Percentiles rank a stretch among this genome's conserved stretches.
These are phyloP conservation scores for Protomyces pachydermus DNA, from an alignment of 1,139 yeast genomes.

Conservation along the genomic window DNA sequence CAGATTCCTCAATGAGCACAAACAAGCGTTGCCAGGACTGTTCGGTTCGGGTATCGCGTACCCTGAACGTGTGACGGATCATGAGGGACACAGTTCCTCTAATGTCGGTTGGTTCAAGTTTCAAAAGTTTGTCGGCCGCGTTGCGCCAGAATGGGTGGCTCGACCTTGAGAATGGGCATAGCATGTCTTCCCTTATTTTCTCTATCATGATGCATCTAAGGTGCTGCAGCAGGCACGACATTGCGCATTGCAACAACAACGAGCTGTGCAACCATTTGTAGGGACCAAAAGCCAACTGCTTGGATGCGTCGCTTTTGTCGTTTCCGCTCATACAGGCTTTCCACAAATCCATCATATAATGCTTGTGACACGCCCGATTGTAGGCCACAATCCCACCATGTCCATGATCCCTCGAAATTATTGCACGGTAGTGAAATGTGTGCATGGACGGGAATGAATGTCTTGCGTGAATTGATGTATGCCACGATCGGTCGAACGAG, in stretches of 20 bases:
- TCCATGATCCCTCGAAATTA: conserved; percentile 96
- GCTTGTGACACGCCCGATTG: conserved; percentile 79
- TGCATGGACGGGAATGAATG: conserved; percentile 82
- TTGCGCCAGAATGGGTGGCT: conserved; percentile 21
- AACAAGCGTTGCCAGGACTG: conserved; percentile 6
- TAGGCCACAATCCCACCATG: conserved; percentile 79
- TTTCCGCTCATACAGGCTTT: conserved; percentile 83
- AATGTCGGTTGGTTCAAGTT: conserved; percentile 25
- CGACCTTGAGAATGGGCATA: background rate
- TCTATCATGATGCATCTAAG: background rate
- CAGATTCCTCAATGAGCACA: background rate
- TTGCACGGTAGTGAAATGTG: conserved; percentile 54
- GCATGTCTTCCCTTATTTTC: background rate
- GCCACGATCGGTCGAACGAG: conserved; percentile 91
- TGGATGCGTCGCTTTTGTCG: conserved; percentile 64
- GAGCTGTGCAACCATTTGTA: conserved; percentile 76
- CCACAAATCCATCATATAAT: conserved; percentile 84
- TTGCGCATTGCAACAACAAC: conserved; percentile 49
- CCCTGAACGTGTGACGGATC: conserved; percentile 27
- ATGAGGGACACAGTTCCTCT: conserved; percentile 9
- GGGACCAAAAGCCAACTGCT: conserved; percentile 89
- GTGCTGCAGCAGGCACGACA: conserved; percentile 7
- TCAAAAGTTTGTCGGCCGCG: conserved; percentile 17
- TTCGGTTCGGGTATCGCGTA: conserved; percentile 24
- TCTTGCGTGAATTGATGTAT: conserved; percentile 81